Evolutionary conservation across 441 rosid genomes (phyloP).

Genomic region (Theobroma grandiflorum): DNA sequence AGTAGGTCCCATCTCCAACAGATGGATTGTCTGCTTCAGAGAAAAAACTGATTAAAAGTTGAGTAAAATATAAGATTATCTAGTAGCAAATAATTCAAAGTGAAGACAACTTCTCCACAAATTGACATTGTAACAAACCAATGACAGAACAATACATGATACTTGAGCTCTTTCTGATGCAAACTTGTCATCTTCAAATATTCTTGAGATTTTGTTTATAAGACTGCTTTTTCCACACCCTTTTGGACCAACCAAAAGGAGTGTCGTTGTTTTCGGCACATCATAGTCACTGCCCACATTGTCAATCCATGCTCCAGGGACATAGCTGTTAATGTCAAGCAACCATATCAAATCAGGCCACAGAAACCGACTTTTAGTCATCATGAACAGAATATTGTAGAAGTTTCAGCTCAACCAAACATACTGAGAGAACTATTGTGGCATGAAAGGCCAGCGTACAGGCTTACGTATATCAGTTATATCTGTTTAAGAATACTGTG

Average conservation of each 20-base stretch:
- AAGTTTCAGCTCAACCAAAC: too few species aligned
- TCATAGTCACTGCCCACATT: conserved; percentile 49
- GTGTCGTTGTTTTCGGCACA: conserved; percentile 64
- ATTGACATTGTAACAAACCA: conserved; percentile 1
- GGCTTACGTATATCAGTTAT: too few species aligned
- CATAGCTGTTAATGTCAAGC: conserved; percentile 48
- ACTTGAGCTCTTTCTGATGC: conserved; percentile 82
- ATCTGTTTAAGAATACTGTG: too few species aligned
- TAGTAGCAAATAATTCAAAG: neutral
- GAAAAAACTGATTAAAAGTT: conserved; percentile 13
- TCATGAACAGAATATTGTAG: neutral
- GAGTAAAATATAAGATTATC: neutral
- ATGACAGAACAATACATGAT: conserved; percentile 61
- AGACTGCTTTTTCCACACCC: conserved; percentile 93
- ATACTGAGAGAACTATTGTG: too few species aligned
- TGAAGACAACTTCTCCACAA: neutral
- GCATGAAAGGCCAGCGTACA: too few species aligned
- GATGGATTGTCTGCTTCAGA: conserved; percentile 52
- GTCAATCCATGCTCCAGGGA: conserved; percentile 74
- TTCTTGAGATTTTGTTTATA: conserved; percentile 72
- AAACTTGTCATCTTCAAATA: conserved; percentile 67
- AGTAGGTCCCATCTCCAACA: conserved; percentile 66
- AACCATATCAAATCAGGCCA: neutral
- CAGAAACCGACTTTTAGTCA: too few species aligned
- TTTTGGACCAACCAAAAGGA: conserved; percentile 75